phyloP scores from a whole-genome alignment of 306 rosid species.

The Castanospermum australe region DNA sequence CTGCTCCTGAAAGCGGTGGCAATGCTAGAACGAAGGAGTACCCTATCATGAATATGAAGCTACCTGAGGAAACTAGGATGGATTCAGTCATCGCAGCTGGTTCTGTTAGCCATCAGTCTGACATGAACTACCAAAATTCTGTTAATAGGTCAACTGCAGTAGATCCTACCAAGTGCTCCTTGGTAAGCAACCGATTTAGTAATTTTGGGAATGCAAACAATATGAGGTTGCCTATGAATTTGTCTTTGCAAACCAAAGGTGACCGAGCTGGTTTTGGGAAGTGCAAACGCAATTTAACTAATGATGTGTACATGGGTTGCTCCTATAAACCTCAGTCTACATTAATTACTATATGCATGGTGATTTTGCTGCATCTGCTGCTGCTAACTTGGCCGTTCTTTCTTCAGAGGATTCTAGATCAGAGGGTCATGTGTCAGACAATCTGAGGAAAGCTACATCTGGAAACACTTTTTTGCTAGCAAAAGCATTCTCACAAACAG shows the following conservation, averaged over 20 bases:
- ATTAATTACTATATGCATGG: conserved; percentile 69
- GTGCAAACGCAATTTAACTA: conserved; percentile 20
- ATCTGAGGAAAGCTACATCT: conserved; percentile 49
- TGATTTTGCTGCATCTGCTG: conserved; percentile 76
- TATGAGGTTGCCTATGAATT: conserved; percentile 11
- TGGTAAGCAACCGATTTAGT: conserved; percentile 24
- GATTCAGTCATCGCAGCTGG: neutral
- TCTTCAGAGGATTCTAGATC: conserved; percentile 61
- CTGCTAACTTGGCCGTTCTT: conserved; percentile 54
- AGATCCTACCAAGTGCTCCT: conserved; percentile 10
- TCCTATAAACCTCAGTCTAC: conserved; percentile 58
- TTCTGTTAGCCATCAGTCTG: conserved; percentile 28
- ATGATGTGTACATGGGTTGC: conserved; percentile 43
- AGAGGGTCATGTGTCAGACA: conserved; percentile 52
- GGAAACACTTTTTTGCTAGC: conserved; percentile 54
- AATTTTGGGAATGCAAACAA: conserved; percentile 17
- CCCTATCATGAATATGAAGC: neutral
- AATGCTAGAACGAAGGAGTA: conserved; percentile 9
- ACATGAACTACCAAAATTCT: conserved; percentile 27
- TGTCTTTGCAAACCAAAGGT: conserved; percentile 35
- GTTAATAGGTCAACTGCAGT: conserved; percentile 31
- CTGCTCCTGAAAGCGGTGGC: conserved; percentile 14
- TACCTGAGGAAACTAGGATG: conserved; percentile 25
- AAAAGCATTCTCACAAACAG: conserved; percentile 63
- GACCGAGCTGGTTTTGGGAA: conserved; percentile 29